These are phyloP conservation scores for Sporobolomyces phaffii DNA, from an alignment of 768 basidiomycete species.

Conservation along the genomic window DNA sequence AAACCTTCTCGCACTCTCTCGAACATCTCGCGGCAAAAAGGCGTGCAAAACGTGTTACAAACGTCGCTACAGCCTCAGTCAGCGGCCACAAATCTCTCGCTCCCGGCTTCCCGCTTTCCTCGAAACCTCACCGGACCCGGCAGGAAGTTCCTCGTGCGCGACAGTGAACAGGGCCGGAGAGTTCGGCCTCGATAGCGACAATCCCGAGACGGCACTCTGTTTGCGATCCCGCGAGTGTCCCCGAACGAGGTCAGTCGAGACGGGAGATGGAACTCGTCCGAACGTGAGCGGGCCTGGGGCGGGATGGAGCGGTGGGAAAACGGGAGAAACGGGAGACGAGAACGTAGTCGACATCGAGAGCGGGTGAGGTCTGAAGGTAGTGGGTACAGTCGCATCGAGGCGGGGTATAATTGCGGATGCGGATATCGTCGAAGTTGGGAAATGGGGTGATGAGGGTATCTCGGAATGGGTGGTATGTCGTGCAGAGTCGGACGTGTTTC, in stretches of 20 bases:
- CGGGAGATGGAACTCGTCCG: conserved; percentile 17
- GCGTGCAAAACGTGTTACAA: not conserved
- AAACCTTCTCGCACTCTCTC: not conserved
- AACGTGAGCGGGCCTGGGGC: conserved; percentile 15
- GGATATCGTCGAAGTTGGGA: not conserved
- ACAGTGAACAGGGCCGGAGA: not conserved
- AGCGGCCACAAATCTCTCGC: conserved; percentile 4
- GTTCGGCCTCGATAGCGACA: conserved; percentile 15
- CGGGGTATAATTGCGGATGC: conserved; percentile 2
- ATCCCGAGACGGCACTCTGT: conserved; percentile 11
- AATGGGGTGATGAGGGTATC: not conserved
- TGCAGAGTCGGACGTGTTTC: no score
- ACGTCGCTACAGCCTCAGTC: no score
- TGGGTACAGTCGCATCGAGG: not conserved
- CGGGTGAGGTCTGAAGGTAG: not conserved
- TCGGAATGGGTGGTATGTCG: not conserved
- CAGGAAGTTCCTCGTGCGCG: not conserved
- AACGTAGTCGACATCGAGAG: conserved; percentile 1
- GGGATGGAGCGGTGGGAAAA: not conserved
- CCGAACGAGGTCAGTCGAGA: not conserved
- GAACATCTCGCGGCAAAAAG: not conserved
- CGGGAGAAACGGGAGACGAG: not conserved
- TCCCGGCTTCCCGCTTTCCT: not conserved
- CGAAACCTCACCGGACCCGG: not conserved
- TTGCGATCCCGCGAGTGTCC: conserved; percentile 6